Base-by-base conservation (phyloP, 192 early-diverging fungal species). In the Diversispora epigaea region DNA sequence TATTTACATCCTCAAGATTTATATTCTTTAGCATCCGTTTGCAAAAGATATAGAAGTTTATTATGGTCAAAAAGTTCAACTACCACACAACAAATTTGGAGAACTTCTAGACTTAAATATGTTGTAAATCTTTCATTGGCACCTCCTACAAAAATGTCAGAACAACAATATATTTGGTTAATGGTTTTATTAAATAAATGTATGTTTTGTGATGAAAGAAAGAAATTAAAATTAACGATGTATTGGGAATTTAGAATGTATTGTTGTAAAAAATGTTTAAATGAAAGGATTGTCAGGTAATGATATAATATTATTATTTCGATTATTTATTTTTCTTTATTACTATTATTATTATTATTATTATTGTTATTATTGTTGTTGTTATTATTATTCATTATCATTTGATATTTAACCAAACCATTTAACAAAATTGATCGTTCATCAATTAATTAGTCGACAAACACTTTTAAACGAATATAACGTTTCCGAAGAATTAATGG, bases 181-280 rank as follows among this genome's bases (percentile, higher is more conserved):
- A 66, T 66, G 64, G 3, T 25, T 17, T n/a, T 66, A 47, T 21
- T 47, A 21, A 21, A 66, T 12, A 66, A 66, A 47, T 66, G 64
- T 25, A 44, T 46, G 44, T 66, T 66, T 49, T 66, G 64, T 66
- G 44, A 66, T 19, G 64, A 66, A 45, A 66, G 7, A 7, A n/a
- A 66, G 44, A 66, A 66, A 46, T 66, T 43, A 10, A 45, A 66
- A 12, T 47, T 66, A 15, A 11, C 64, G 11, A 25, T 66, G 44
- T 47, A 66, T 66, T 66, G 64, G 64, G 64, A 66, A 47, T 66
- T 66, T 4, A 44, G 44, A 46, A 66, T 66, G n/a, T 66, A 66
- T 66, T 66, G 64, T 46, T 66, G 64, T 49, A 2, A 12, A 21
- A 46, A 47, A 11, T 66, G 64, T 66, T 66, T 66, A 21, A 11